A percentile compares a stretch with the other conserved stretches of the same genome.
Evolutionary conservation across 2,329 filamentous ascomycete species (phyloP).

Genomic region (Grosmannia clavigera): DNA sequence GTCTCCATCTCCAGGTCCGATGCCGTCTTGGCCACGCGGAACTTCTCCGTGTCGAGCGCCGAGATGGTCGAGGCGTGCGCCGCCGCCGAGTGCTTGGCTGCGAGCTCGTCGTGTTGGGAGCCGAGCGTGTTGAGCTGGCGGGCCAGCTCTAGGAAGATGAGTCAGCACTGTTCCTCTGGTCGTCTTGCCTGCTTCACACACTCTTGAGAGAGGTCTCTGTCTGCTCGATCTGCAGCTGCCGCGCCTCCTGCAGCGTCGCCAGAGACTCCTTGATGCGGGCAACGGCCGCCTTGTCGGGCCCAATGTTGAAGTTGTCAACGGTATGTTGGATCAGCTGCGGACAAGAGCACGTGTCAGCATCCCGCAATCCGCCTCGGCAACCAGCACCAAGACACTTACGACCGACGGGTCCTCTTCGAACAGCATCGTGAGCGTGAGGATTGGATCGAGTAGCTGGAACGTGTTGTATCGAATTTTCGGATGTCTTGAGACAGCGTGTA

Average conservation of each 20-base stretch:
- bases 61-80: conserved; percentile 77
- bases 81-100: conserved; percentile 60
- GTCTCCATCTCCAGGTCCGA: conserved; percentile 85
- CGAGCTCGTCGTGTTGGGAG: conserved; percentile 65
- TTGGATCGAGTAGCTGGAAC: too few species aligned
- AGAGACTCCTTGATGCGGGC: conserved; percentile 76
- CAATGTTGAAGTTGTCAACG: conserved; percentile 88
- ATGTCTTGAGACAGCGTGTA: neutral
- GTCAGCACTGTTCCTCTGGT: conserved; percentile 12
- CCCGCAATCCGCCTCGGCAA: neutral
- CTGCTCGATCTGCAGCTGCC: conserved; percentile 63
- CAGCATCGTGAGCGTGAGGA: conserved; percentile 52
- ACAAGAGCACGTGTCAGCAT: neutral
- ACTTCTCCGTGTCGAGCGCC: conserved; percentile 83
- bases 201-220: conserved; percentile 54
- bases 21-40: conserved; percentile 83
- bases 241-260: conserved; percentile 69
- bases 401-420: conserved; percentile 87
- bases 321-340: conserved; percentile 78
- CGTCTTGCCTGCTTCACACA: conserved; percentile 15
- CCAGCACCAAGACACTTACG: conserved; percentile 34
- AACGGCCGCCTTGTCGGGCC: conserved; percentile 73
- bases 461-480: neutral
- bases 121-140: conserved; percentile 65
- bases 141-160: conserved; percentile 39